A percentile compares a stretch with the other conserved stretches of the same genome.
These are phyloP conservation scores for Garcia nutans DNA, from an alignment of 345 rosid species.

Conservation along the genomic window DNA sequence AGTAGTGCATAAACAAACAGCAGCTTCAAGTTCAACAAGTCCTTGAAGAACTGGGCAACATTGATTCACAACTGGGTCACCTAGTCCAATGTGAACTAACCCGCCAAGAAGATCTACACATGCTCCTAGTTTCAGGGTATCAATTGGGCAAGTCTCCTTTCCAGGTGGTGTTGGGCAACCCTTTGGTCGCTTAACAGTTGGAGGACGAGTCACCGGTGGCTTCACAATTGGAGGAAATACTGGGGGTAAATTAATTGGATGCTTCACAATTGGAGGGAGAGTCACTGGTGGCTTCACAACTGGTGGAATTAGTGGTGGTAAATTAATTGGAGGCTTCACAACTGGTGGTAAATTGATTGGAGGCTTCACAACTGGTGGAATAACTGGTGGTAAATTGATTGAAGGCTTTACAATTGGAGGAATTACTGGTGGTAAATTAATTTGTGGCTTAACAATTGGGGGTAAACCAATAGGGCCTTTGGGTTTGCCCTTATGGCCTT, in stretches of 20 bases:
- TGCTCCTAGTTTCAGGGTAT: conserved; percentile 81
- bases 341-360: conserved; percentile 2
- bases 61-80: conserved; percentile 71
- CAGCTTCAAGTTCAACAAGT: conserved; percentile 81
- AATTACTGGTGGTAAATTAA: conserved; percentile 26
- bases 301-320: too few relatives aligned
- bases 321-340: conserved; percentile 19
- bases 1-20: conserved; percentile 87
- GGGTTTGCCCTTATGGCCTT: conserved; percentile 20
- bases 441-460: conserved; percentile 30
- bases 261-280: conserved; percentile 24
- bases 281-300: conserved; percentile 32
- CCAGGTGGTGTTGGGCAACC: conserved; percentile 44
- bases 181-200: conserved; percentile 15
- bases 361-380: conserved; percentile 20
- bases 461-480: conserved; percentile 13
- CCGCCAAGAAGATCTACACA: conserved; percentile 93
- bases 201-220: conserved; percentile 29
- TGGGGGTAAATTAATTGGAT: conserved; percentile 24
- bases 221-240: conserved; percentile 12
- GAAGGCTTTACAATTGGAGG: conserved; percentile 32
- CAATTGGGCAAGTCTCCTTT: conserved; percentile 64
- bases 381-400: conserved; percentile 31
- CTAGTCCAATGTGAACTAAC: conserved; percentile 68
- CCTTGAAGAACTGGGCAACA: conserved; percentile 86